Evolutionary conservation across 345 rosid species (phyloP).

Genomic region (Gossypioides kirkii): DNA sequence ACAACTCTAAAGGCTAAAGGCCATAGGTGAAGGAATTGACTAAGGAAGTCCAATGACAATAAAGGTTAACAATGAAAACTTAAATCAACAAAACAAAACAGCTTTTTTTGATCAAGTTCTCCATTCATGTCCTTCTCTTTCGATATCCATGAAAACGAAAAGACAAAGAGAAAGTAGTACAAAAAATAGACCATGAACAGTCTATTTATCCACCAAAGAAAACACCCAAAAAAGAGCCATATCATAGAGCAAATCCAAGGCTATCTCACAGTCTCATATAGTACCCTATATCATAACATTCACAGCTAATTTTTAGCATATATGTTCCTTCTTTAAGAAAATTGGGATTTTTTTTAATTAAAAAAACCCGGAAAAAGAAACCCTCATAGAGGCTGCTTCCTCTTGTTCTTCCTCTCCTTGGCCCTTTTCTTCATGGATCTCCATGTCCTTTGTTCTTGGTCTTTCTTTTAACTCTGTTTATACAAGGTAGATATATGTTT

Average conservation of each 20-base stretch:
- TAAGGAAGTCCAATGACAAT: background rate
- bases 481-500: background rate
- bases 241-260: conserved; percentile 10
- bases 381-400: background rate
- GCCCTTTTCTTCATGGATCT: conserved; percentile 18
- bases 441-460: background rate
- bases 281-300: conserved; percentile 3
- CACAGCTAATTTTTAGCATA: conserved; percentile 10
- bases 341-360: background rate
- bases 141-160: background rate
- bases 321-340: background rate
- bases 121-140: background rate
- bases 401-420: conserved; percentile 20
- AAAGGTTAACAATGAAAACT: background rate
- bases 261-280: conserved; percentile 14
- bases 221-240: conserved; percentile 4
- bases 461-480: background rate
- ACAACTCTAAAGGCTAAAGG: background rate
- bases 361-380: background rate
- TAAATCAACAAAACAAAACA: background rate
- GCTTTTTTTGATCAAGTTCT: background rate
- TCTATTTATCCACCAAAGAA: background rate
- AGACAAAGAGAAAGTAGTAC: background rate
- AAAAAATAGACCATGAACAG: background rate
- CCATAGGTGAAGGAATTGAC: background rate